Evolutionary conservation across 2,329 filamentous ascomycete species (phyloP).

Genomic region (Alternaria ventricosa): DNA sequence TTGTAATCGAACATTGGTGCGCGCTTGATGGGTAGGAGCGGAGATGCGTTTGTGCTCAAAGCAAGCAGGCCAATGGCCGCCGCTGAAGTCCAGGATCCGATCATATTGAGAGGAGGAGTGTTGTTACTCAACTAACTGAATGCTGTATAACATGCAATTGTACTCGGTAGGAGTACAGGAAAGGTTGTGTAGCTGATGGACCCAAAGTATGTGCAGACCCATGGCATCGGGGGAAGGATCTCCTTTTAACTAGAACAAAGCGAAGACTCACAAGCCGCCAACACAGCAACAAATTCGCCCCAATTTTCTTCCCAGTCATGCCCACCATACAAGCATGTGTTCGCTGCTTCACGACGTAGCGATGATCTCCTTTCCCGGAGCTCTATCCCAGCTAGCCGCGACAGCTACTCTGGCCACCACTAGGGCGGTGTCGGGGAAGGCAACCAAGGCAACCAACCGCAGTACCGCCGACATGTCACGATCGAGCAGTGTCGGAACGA

Average conservation of each 20-base stretch:
- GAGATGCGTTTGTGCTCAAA: constrained; percentile 38
- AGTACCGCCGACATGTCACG: constrained; percentile 8
- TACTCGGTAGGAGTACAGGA: constrained; percentile 1
- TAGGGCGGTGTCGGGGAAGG: constrained; percentile 29
- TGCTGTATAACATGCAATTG: constrained; percentile 17
- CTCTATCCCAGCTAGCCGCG: constrained; percentile 9
- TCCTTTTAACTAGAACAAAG: constrained; percentile 2
- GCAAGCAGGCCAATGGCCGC: constrained; percentile 41
- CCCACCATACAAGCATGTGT: constrained; percentile 6
- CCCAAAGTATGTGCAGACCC: constrained; percentile 8
- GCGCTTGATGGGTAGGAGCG: constrained; percentile 35
- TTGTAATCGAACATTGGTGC: constrained; percentile 60
- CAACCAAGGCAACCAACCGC: constrained; percentile 19
- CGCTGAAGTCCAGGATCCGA: constrained; percentile 31
- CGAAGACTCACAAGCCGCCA: not conserved
- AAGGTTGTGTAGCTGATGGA: not conserved
- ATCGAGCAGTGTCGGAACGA: not conserved
- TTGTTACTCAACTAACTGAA: constrained; percentile 15
- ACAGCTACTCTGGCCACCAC: constrained; percentile 4
- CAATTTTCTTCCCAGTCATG: constrained; percentile 6
- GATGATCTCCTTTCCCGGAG: constrained; percentile 8
- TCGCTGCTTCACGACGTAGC: constrained; percentile 20
- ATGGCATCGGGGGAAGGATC: constrained; percentile 10
- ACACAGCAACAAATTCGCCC: constrained; percentile 2
- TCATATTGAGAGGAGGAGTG: constrained; percentile 27